phyloP scores from a whole-genome alignment of 805 yeast species.

The Metschnikowia arizonensis region DNA sequence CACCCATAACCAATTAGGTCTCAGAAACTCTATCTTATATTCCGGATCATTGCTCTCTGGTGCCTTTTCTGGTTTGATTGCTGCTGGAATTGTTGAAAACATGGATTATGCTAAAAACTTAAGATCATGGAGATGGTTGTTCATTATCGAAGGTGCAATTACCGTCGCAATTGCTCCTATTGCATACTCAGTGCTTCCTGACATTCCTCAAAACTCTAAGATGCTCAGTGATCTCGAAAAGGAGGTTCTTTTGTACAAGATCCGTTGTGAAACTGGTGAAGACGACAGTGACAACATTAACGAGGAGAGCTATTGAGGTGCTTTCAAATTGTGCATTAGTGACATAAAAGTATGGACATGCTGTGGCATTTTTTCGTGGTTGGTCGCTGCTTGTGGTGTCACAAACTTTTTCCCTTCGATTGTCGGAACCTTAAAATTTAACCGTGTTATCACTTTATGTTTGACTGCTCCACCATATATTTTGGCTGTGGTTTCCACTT shows the following conservation, averaged over 20 bases:
- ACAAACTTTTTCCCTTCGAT: slow-evolving; percentile 61
- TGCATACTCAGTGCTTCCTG: slow-evolving; percentile 48
- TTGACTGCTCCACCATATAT: slow-evolving; percentile 59
- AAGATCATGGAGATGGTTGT: slow-evolving; percentile 51
- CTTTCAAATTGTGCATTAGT: slow-evolving; percentile 33
- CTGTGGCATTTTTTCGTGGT: slow-evolving; percentile 40
- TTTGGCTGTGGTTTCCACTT: slow-evolving; percentile 48
- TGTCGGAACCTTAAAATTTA: slow-evolving; percentile 51
- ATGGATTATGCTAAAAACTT: slow-evolving; percentile 22
- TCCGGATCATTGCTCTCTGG: slow-evolving; percentile 51
- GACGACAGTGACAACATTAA: slow-evolving; percentile 35
- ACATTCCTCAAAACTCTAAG: slow-evolving; percentile 48
- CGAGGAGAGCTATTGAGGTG: slow-evolving; percentile 34
- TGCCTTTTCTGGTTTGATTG: slow-evolving; percentile 52
- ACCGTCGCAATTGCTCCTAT: slow-evolving; percentile 45
- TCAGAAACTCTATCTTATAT: slow-evolving; percentile 47
- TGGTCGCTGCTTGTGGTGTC: slow-evolving; percentile 58
- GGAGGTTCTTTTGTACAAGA: slow-evolving; percentile 40
- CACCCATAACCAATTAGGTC: slow-evolving; percentile 45
- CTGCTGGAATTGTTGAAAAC: slow-evolving; percentile 47
- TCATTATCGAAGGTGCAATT: slow-evolving; percentile 52
- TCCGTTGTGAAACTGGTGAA: slow-evolving; percentile 38
- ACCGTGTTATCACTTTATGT: slow-evolving; percentile 47
- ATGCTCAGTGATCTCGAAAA: slow-evolving; percentile 43
- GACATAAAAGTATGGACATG: slow-evolving; percentile 48